phyloP scores from a whole-genome alignment of 1,284 basidiomycete genomes.

The Cutaneotrichosporon daszewskae region DNA sequence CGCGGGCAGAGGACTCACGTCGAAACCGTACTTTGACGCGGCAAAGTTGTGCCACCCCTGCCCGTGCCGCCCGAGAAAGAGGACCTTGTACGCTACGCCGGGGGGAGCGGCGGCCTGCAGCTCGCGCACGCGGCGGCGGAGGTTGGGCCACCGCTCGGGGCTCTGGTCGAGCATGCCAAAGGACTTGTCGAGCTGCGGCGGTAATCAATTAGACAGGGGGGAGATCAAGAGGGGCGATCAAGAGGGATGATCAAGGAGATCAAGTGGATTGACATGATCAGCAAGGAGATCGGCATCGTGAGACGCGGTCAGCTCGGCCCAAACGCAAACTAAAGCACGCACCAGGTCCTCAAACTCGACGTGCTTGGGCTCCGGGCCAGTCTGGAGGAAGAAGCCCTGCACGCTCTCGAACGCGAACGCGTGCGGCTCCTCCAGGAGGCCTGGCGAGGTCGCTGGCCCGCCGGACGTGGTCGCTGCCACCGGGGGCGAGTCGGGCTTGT shows the following conservation, averaged over 20 bases:
- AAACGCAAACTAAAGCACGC: constrained; percentile 9
- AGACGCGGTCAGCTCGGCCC: not conserved
- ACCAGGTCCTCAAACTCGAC: constrained; percentile 37
- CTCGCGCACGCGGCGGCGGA: constrained; percentile 26
- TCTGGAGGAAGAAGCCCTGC: constrained; percentile 40
- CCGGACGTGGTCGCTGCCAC: constrained; percentile 34
- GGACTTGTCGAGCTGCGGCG: constrained; percentile 30
- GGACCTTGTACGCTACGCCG: constrained; percentile 43
- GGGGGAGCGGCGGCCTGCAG: constrained; percentile 32
- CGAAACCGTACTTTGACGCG: constrained; percentile 62
- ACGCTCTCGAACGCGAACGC: constrained; percentile 35
- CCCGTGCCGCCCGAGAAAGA: constrained; percentile 45
- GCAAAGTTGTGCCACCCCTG: constrained; percentile 53
- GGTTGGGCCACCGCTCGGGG: constrained; percentile 38
- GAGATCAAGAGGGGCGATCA: not conserved
- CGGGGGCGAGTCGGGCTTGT: constrained; percentile 26
- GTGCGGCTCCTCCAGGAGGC: constrained; percentile 23
- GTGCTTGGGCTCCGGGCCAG: constrained; percentile 31
- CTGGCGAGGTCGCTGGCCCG: constrained; percentile 27
- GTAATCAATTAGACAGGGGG: too few species aligned
- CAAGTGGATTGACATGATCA: too few species aligned
- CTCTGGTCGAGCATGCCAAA: constrained; percentile 42
- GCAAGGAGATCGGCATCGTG: too few species aligned
- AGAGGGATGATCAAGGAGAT: not conserved
- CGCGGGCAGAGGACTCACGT: constrained; percentile 45